A percentile compares a stretch with the other conserved stretches of the same genome.
phyloP scores from a whole-genome alignment of 306 rosid genomes.

The Alnus glutinosa region DNA sequence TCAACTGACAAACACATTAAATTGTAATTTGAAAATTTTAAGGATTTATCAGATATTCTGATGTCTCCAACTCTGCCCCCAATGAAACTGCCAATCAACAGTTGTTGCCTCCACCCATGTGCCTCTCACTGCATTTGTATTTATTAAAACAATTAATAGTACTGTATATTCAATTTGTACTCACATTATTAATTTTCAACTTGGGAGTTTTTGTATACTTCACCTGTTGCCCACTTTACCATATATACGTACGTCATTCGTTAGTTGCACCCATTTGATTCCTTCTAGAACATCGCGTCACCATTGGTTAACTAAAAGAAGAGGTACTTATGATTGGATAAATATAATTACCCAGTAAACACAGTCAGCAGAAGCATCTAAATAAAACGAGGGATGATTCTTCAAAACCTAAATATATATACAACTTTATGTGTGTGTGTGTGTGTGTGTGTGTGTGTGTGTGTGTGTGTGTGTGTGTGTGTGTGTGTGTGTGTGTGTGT shows the following conservation, averaged over 20 bases:
- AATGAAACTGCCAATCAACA: constrained; percentile 40
- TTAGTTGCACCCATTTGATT: neutral
- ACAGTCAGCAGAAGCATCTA: too few species aligned
- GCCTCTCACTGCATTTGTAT: constrained; percentile 5
- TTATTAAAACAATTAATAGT: neutral
- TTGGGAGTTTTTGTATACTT: neutral
- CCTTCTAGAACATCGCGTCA: neutral
- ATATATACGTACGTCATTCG: neutral
- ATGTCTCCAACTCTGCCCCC: constrained; percentile 32
- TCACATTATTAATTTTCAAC: neutral
- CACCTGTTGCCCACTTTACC: neutral
- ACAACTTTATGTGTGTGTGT: too few species aligned
- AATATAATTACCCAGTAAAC: too few species aligned
- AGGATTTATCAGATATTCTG: constrained; percentile 22
- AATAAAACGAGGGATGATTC: too few species aligned
- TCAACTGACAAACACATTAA: neutral
- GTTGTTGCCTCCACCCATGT: constrained; percentile 41
- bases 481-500: too few species aligned
- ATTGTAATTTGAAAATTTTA: neutral
- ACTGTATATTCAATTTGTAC: neutral
- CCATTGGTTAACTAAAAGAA: neutral
- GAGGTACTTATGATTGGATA: too few species aligned
- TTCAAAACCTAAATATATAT: too few species aligned
- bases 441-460: too few species aligned
- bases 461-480: too few species aligned